Evolutionary conservation across 179 eudicot species (phyloP).

Genomic region (Amaranthus tricolor): DNA sequence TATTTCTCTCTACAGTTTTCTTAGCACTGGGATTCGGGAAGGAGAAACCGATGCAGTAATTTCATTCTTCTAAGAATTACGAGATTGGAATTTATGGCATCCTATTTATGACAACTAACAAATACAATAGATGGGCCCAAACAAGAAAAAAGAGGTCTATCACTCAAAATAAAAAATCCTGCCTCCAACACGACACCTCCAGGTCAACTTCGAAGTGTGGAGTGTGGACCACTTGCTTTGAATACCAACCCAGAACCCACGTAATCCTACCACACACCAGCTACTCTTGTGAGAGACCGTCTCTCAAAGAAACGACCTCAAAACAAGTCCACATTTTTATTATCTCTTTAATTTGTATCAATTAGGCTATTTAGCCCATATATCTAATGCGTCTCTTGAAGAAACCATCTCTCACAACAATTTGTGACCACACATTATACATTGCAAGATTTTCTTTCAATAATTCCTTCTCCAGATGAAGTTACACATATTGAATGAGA

Average conservation of each 20-base stretch:
- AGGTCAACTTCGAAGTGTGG: neutral
- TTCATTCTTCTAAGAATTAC: neutral
- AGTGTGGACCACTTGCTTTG: constrained; percentile 13
- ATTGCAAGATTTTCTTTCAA: neutral
- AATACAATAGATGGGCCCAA: neutral
- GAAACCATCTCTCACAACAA: too few relatives aligned
- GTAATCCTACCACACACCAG: neutral
- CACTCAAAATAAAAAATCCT: constrained; percentile 3
- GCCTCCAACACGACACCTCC: neutral
- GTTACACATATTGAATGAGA: neutral
- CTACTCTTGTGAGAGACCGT: too few relatives aligned
- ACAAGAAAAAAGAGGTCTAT: constrained; percentile 8
- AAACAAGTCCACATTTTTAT: too few relatives aligned
- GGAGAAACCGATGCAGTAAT: too few relatives aligned
- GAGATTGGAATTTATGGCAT: neutral
- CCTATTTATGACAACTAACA: neutral
- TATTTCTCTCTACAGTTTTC: too few relatives aligned
- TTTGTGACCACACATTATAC: neutral
- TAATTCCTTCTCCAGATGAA: neutral
- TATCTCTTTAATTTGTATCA: too few relatives aligned
- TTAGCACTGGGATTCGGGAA: too few relatives aligned
- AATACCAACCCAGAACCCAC: neutral
- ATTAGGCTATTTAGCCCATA: too few relatives aligned
- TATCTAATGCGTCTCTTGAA: too few relatives aligned
- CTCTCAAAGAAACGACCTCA: too few relatives aligned